Evolutionary conservation across 495 filamentous ascomycete genomes (phyloP).

Genomic region (Cercophora scortea): DNA sequence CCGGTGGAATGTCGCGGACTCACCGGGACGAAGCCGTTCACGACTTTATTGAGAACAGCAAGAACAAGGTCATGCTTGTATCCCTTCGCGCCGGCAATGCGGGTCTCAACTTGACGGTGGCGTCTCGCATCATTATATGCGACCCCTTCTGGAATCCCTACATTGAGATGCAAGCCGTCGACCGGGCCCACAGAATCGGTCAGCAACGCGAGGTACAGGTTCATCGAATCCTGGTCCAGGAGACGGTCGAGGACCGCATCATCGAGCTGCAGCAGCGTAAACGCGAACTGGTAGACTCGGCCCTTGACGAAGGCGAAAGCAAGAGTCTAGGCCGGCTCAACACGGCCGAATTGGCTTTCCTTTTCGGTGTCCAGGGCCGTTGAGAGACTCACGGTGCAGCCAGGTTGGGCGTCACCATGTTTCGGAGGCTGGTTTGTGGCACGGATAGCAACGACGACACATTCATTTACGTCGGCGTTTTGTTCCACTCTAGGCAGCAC

Average conservation of each 20-base stretch:
- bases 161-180: constrained; percentile 90
- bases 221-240: constrained; percentile 68
- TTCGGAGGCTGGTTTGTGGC: not conserved
- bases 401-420: not conserved
- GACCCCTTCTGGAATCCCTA: constrained; percentile 98
- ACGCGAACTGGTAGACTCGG: constrained; percentile 65
- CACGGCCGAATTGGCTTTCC: constrained; percentile 55
- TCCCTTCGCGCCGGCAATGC: constrained; percentile 89
- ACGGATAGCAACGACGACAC: too few relatives aligned
- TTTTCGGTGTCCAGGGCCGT: constrained; percentile 41
- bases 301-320: constrained; percentile 72
- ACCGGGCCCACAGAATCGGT: constrained; percentile 87
- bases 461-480: too few relatives aligned
- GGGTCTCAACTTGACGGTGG: constrained; percentile 82
- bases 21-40: constrained; percentile 65
- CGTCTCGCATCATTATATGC: constrained; percentile 80
- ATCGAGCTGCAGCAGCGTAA: constrained; percentile 79
- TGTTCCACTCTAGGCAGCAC: too few relatives aligned
- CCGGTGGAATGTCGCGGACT: constrained; percentile 69
- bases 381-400: too few relatives aligned
- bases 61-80: constrained; percentile 72
- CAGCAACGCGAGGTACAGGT: constrained; percentile 69
- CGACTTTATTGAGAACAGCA: constrained; percentile 59
- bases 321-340: constrained; percentile 56
- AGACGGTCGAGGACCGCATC: constrained; percentile 89